Evolutionary conservation across 1,139 yeast species (phyloP), one percentile per base, ranked within the genome.

Genomic region (Keqinozyma sinolaborantium): DNA sequence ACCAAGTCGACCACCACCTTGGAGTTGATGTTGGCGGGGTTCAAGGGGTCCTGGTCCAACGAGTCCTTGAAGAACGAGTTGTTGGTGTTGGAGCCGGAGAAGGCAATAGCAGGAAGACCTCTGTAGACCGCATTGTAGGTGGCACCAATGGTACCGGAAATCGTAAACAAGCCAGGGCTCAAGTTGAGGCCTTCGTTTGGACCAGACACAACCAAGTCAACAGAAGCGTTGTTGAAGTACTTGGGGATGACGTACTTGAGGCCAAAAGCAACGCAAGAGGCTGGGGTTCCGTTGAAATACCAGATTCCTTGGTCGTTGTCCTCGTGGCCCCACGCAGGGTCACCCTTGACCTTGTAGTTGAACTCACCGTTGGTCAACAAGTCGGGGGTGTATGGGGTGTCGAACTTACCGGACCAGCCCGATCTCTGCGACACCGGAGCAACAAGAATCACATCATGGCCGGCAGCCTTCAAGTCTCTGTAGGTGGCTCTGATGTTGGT

Each of bases 341-440:
- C 57, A 26, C 75, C 75, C 24, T 56, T 56, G 33, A 55, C 53
- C 38, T 58, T 65, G 47, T 69, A 67, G 35, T 44, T 49, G 40
- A 67, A 69, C 38, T 64, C 72, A 39, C 73, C 74, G 38, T 64
- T 58, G 21, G 61, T 52, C 36, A 57, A 51, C 49, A 73, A 64
- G 14, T 58, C 64, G 35, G 59, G 51, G 31, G 67, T 50, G 33
- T 56, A 42, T 24, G 82, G 76, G 36, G 71, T 49, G 33, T 57
- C 62, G 44, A 76, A 76, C 40, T 65, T 67, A 35, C 82, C 82
- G 42, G 77, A 73, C 56, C 63, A 73, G 5, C 82, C 83, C 3
- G 81, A 74, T 58, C 77, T 69, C 54, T 77, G 81, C 25, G 65
- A 61, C 14, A 66, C 78, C 25, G 83, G 81, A 15, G 83, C 81